A percentile compares a stretch with the other conserved stretches of the same genome.
These are phyloP conservation scores for Candolleomyces eurysporus DNA, from an alignment of 768 basidiomycete genomes.

Conservation along the genomic window DNA sequence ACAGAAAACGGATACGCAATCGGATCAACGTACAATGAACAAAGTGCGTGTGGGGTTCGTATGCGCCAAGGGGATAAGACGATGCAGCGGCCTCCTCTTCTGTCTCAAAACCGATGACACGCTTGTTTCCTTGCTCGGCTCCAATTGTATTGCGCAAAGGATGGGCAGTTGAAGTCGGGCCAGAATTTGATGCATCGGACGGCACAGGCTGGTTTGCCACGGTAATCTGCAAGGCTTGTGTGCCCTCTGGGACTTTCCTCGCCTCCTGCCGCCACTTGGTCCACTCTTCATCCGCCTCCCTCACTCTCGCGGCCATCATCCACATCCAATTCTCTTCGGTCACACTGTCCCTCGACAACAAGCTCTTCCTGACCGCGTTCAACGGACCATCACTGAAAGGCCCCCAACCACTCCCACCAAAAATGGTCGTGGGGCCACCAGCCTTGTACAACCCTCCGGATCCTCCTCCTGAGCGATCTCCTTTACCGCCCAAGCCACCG, in stretches of 20 bases:
- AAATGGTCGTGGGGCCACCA: slow-evolving; percentile 91
- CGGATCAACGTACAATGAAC: slow-evolving; percentile 60
- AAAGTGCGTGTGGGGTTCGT: slow-evolving; percentile 78
- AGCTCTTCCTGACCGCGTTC: slow-evolving; percentile 78
- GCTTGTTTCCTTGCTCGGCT: background rate
- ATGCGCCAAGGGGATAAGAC: slow-evolving; percentile 58
- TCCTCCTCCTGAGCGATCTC: slow-evolving; percentile 39
- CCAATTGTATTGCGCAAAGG: no score
- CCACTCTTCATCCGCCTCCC: slow-evolving; percentile 66
- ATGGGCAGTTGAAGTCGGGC: slow-evolving; percentile 17
- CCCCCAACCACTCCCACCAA: slow-evolving; percentile 79
- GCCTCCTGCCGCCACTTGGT: slow-evolving; percentile 53
- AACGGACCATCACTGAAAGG: slow-evolving; percentile 88
- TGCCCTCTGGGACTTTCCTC: slow-evolving; percentile 50
- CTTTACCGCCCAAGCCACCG: slow-evolving; percentile 29
- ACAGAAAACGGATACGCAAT: background rate
- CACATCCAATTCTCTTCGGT: slow-evolving; percentile 93
- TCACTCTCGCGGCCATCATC: slow-evolving; percentile 65
- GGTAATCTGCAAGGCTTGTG: slow-evolving; percentile 33
- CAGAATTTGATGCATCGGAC: slow-evolving; percentile 12
- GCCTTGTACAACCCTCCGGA: slow-evolving; percentile 78
- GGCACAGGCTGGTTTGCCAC: slow-evolving; percentile 16
- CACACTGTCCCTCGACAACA: slow-evolving; percentile 76
- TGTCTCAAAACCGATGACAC: slow-evolving; percentile 18
- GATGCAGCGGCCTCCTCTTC: slow-evolving; percentile 27